phyloP scores from a whole-genome alignment of 129 eudicot genomes.

The Ambrosia artemisiifolia region DNA sequence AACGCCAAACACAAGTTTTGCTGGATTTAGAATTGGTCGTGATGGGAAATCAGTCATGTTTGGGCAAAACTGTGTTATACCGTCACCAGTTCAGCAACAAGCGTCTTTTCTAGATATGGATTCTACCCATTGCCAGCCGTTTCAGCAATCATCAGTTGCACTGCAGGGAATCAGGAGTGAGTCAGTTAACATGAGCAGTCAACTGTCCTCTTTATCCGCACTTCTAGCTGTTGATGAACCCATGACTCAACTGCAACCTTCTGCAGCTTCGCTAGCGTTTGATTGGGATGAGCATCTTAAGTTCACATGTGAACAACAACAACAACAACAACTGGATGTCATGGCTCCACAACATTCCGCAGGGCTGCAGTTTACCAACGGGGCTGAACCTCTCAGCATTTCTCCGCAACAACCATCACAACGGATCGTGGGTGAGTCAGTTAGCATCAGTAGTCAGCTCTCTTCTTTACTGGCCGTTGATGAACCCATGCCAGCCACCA shows the following conservation, averaged over 20 bases:
- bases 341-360: conserved; percentile 11
- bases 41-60: conserved; percentile 47
- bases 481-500: conserved; percentile 21
- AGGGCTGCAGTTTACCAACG: conserved; percentile 17
- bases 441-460: conserved; percentile 11
- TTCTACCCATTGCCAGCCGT: conserved; percentile 4
- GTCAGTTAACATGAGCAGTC: conserved; percentile 5
- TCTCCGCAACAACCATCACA: background rate
- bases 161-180: background rate
- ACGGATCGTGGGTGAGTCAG: background rate
- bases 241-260: conserved; percentile 21
- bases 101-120: conserved; percentile 9
- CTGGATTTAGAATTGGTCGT: conserved; percentile 42
- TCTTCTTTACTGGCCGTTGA: conserved; percentile 28
- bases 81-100: conserved; percentile 19
- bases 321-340: conserved; percentile 1
- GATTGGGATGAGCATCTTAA: conserved; percentile 10
- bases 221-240: conserved; percentile 23
- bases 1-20: conserved; percentile 16
- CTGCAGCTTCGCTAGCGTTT: background rate
- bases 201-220: conserved; percentile 17
- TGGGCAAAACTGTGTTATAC: conserved; percentile 28
- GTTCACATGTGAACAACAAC: conserved; percentile 8
- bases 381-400: conserved; percentile 14
- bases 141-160: background rate